A percentile compares a stretch with the other conserved stretches of the same genome.
Conservation (phyloP, 345 rosid genomes). For the Dipteronia sinensis region DNA sequence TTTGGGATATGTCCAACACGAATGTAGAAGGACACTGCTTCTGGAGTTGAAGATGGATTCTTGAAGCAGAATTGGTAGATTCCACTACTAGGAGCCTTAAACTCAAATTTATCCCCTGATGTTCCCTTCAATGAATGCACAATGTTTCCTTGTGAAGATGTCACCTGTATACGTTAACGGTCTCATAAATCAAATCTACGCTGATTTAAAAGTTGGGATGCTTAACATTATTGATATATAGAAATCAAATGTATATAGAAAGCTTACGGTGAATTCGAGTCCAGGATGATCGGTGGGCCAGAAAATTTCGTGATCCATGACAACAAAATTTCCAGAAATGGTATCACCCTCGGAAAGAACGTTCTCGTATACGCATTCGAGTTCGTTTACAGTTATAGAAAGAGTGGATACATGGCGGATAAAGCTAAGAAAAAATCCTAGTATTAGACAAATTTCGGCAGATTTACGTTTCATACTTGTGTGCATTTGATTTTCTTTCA, state of each 20-base stretch:
- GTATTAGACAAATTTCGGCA: background rate
- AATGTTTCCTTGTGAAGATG: conserved; percentile 29
- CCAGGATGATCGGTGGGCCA: conserved; percentile 15
- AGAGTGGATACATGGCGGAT: conserved; percentile 16
- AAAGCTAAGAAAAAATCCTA: conserved; percentile 18
- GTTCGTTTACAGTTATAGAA: background rate
- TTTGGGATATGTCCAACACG: conserved; percentile 48
- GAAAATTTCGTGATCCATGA: conserved; percentile 13
- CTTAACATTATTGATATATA: no score
- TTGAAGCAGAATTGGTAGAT: conserved; percentile 44
- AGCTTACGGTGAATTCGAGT: conserved; percentile 6
- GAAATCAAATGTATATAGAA: background rate
- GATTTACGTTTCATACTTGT: conserved; percentile 8
- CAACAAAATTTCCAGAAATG: conserved; percentile 13
- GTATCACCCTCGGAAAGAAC: background rate
- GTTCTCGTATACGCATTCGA: conserved; percentile 5
- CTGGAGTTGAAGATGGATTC: conserved; percentile 42
- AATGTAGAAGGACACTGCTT: conserved; percentile 43
- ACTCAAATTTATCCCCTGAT: conserved; percentile 38
- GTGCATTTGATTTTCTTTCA: background rate
- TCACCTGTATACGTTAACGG: conserved; percentile 19
- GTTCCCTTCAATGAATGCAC: conserved; percentile 37
- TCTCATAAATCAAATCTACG: background rate
- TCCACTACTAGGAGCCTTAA: conserved; percentile 39
- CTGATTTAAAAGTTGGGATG: background rate